These are phyloP conservation scores for Auriculariales sp. DNA, from an alignment of 768 basidiomycete genomes.

Conservation along the genomic window DNA sequence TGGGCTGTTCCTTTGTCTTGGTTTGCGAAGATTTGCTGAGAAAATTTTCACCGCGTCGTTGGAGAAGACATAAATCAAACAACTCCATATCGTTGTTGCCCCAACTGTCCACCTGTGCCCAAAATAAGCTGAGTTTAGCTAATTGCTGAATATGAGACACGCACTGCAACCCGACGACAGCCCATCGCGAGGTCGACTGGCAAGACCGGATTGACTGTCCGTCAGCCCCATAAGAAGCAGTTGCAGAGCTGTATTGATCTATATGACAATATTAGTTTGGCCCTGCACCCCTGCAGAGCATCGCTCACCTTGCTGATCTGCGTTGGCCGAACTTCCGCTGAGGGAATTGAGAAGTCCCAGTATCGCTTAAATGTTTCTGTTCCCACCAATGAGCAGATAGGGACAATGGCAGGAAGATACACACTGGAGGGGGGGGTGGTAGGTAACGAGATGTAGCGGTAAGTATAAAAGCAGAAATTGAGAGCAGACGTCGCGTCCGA, in stretches of 20 bases:
- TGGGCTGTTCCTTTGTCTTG: constrained; percentile 11
- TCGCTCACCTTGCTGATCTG: constrained; percentile 70
- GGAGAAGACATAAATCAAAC: constrained; percentile 65
- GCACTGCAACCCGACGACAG: constrained; percentile 62
- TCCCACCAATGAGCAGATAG: too few species aligned
- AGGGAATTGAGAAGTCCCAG: constrained; percentile 93
- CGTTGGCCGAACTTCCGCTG: constrained; percentile 88
- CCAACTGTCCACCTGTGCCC: constrained; percentile 65
- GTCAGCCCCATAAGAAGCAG: constrained; percentile 82
- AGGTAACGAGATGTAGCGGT: constrained; percentile 82
- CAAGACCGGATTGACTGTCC: constrained; percentile 69
- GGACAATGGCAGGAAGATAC: too few species aligned
- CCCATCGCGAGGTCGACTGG: constrained; percentile 37
- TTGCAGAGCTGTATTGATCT: constrained; percentile 91
- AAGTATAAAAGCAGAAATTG: constrained; percentile 83
- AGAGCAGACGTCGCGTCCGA: constrained; percentile 83
- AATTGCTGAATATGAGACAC: constrained; percentile 19
- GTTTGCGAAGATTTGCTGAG: constrained; percentile 24
- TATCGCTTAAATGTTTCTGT: constrained; percentile 83
- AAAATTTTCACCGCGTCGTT: constrained; percentile 59
- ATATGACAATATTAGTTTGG: constrained; percentile 2
- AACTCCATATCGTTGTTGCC: constrained; percentile 84
- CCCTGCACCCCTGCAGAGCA: too few species aligned
- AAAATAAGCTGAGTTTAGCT: constrained; percentile 1
- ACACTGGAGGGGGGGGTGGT: constrained; percentile 72